Percentiles rank a stretch among this genome's conserved stretches.
These are phyloP conservation scores for Neurospora sp. DNA, from an alignment of 495 filamentous ascomycete species.

Conservation along the genomic window DNA sequence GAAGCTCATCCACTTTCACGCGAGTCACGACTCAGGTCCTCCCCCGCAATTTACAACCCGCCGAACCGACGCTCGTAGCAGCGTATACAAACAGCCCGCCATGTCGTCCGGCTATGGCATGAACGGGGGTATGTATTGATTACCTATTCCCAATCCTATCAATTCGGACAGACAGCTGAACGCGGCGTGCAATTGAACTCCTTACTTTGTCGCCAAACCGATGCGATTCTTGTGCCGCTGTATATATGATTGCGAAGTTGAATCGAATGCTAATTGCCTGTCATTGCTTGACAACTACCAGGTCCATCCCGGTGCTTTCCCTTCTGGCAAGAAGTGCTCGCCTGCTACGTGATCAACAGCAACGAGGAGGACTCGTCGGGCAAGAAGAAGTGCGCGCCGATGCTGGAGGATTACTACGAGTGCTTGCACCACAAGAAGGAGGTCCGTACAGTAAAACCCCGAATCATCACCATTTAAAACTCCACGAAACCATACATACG, in stretches of 20 bases:
- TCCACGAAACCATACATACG: conserved; percentile 6
- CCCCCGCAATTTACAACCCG: background rate
- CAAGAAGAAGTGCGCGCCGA: conserved; percentile 82
- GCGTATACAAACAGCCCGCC: conserved; percentile 22
- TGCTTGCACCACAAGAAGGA: conserved; percentile 98
- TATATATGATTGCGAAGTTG: no score
- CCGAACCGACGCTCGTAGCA: background rate
- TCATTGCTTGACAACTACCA: conserved; percentile 21
- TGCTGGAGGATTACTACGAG: conserved; percentile 94
- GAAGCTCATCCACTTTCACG: background rate
- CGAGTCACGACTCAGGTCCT: background rate
- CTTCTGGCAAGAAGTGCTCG: conserved; percentile 94
- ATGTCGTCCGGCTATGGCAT: conserved; percentile 82
- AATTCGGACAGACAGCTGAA: background rate
- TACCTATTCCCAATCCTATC: background rate
- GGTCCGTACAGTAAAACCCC: conserved; percentile 40
- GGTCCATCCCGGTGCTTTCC: conserved; percentile 89
- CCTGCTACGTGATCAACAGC: conserved; percentile 82
- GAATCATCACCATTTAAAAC: background rate
- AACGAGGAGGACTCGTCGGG: conserved; percentile 61
- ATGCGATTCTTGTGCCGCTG: no score
- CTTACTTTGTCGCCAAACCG: background rate
- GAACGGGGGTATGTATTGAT: conserved; percentile 53
- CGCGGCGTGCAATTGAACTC: background rate
- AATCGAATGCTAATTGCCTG: background rate